Evolutionary conservation across 2,329 filamentous ascomycete species (phyloP), one percentile per base, ranked within the genome.

Genomic region (Aschersonia sp.): DNA sequence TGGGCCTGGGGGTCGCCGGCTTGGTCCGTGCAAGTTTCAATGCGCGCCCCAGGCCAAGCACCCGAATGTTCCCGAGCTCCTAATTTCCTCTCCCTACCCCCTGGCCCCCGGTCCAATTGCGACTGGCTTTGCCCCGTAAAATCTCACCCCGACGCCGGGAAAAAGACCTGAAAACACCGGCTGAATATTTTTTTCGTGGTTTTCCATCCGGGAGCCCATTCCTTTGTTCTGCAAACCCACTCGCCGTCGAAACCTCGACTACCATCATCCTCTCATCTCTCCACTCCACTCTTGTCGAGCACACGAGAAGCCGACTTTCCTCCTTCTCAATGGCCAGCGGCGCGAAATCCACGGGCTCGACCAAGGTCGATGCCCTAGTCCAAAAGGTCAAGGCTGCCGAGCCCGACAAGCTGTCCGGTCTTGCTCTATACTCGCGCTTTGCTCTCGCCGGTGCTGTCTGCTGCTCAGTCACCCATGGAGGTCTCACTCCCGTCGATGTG

Each of bases 401-500:
- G 54, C 65, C 67, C 50, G 53, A 61, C 54, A 65, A 71, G 65
- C 66, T 68, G 53, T 64, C 63, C 54, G 73, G 72, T 56, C 4
- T 89, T 57, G 73, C 68, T 51, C 86, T 98, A 61, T 97, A 97
- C 83, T 86, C 87, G 61, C 82, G 88, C 72, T 96, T 96, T 75
- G 91, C 92, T 72, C 85, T 98, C 62, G 89, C 92, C 62, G 92
- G 92, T 73, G 92, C 92, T 61, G 75, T 97, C 77, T 96, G 92
- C 83, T 98, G 92, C 73, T 92, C 89, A 61, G 75, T 97, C 73
- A 98, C 92, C 65, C 92, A 98, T 80, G 92, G 91, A 71, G 85
- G 78, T 64, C 82, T 97, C 62, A 98, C 92, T 59, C 92, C 92
- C 65, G 89, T 98, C 70, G 92, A 98, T 85, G 92, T 98, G 91